phyloP scores from a whole-genome alignment of 2,329 filamentous ascomycete species.

The Aspergillus sp. region DNA sequence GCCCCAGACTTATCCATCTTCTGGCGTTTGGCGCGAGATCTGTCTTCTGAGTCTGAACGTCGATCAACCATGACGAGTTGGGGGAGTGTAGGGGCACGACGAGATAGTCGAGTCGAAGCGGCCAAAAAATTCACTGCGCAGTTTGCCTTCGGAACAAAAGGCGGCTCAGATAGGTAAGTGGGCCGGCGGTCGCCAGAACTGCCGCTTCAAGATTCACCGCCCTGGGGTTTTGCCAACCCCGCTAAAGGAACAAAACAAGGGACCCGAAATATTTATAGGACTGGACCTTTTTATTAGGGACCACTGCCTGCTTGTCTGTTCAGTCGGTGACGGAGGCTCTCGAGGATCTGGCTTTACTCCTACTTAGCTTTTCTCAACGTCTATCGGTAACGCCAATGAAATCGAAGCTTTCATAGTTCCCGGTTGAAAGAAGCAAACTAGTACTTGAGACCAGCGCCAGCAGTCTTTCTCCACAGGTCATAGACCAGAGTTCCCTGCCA shows the following conservation, averaged over 20 bases:
- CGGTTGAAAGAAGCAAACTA: conserved; percentile 14
- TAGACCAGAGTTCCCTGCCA: neutral
- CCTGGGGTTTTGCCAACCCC: conserved; percentile 29
- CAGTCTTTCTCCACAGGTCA: neutral
- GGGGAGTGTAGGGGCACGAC: conserved; percentile 16
- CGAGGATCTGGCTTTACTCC: neutral
- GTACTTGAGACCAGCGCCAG: conserved; percentile 1
- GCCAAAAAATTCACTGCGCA: conserved; percentile 12
- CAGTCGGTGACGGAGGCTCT: neutral
- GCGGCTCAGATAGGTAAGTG: conserved; percentile 32
- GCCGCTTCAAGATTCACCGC: conserved; percentile 26
- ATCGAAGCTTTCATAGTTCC: neutral
- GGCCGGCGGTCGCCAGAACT: conserved; percentile 29
- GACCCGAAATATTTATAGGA: neutral
- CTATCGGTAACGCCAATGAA: neutral
- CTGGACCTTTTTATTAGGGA: neutral
- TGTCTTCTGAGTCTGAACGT: conserved; percentile 53
- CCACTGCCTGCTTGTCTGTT: neutral
- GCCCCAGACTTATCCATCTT: conserved; percentile 50
- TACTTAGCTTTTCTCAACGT: neutral
- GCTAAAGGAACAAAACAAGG: conserved; percentile 25
- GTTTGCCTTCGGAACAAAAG: conserved; percentile 20
- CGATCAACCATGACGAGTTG: conserved; percentile 54
- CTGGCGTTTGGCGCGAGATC: conserved; percentile 55
- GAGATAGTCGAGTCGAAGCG: conserved; percentile 6